A percentile compares a stretch with the other conserved stretches of the same genome.
Conservation (phyloP, 139 green algal species). For the Closterium sp. region DNA sequence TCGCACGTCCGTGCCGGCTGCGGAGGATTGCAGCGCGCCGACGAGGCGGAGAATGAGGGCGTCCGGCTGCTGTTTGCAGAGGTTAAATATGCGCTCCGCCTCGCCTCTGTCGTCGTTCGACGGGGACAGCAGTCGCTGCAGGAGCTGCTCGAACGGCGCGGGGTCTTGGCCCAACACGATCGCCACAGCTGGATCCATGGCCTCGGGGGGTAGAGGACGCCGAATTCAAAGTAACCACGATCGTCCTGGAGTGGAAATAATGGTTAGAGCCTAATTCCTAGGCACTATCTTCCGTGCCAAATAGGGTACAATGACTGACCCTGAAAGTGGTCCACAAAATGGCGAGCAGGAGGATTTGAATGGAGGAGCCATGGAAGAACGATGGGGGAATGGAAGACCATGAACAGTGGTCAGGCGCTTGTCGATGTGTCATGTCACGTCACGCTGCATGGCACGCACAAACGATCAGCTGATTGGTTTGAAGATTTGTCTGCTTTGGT, state of each 20-base stretch:
- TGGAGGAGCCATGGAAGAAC: no score
- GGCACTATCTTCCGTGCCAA: no score
- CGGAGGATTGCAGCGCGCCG: slow-evolving; percentile 59
- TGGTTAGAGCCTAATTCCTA: no score
- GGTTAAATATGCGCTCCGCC: slow-evolving; percentile 72
- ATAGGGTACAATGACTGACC: no score
- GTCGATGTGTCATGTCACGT: no score
- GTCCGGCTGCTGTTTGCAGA: slow-evolving; percentile 70
- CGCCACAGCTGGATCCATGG: neutral
- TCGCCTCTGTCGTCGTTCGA: slow-evolving; percentile 72
- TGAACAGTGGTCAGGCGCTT: neutral
- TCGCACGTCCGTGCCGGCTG: slow-evolving; percentile 57
- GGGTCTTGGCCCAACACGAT: slow-evolving; percentile 22
- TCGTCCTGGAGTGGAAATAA: no score
- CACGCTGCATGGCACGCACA: neutral
- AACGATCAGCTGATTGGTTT: no score
- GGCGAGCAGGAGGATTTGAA: neutral
- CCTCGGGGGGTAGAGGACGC: no score
- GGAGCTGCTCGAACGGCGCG: slow-evolving; percentile 69
- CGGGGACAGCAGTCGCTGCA: slow-evolving; percentile 73
- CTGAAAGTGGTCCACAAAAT: no score
- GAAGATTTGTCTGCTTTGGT: no score
- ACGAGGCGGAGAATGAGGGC: slow-evolving; percentile 54
- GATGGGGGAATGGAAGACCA: neutral
- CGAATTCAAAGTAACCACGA: no score